Conservation (phyloP, 2,329 filamentous ascomycete species). For the Allantophomopsis cytisporea region DNA sequence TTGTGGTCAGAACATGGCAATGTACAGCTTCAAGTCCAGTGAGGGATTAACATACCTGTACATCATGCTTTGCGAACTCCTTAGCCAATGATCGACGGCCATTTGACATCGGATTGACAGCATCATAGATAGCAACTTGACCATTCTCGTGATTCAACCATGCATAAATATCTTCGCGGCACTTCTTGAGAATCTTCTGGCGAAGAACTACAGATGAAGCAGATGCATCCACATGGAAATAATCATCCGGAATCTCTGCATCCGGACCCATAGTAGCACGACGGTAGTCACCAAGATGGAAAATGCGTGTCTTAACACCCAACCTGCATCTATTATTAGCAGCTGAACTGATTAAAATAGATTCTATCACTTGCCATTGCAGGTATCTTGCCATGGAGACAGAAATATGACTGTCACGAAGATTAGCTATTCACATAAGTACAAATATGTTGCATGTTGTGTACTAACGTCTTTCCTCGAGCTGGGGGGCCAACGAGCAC, state of each 20-base stretch:
- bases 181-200: conserved; percentile 96
- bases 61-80: conserved; percentile 95
- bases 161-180: conserved; percentile 89
- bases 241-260: conserved; percentile 83
- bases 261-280: conserved; percentile 77
- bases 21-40: neutral
- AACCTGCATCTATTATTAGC: conserved; percentile 39
- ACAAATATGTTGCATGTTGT: neutral
- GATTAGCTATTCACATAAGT: neutral
- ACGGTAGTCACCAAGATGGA: conserved; percentile 93
- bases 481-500: conserved; percentile 93
- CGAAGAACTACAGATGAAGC: conserved; percentile 84
- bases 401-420: conserved; percentile 61
- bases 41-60: conserved; percentile 44
- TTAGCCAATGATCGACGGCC: conserved; percentile 78
- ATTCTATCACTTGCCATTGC: conserved; percentile 49
- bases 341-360: neutral
- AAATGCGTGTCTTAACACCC: conserved; percentile 94
- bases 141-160: conserved; percentile 97
- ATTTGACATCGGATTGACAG: conserved; percentile 80
- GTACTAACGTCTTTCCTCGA: conserved; percentile 76
- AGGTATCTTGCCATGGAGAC: conserved; percentile 91
- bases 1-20: conserved; percentile 1
- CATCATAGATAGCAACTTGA: conserved; percentile 96
- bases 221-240: conserved; percentile 93